Evolutionary conservation across 2,329 filamentous ascomycete species (phyloP), one percentile per base, ranked within the genome.

Genomic region (Fusarium coffeatum): DNA sequence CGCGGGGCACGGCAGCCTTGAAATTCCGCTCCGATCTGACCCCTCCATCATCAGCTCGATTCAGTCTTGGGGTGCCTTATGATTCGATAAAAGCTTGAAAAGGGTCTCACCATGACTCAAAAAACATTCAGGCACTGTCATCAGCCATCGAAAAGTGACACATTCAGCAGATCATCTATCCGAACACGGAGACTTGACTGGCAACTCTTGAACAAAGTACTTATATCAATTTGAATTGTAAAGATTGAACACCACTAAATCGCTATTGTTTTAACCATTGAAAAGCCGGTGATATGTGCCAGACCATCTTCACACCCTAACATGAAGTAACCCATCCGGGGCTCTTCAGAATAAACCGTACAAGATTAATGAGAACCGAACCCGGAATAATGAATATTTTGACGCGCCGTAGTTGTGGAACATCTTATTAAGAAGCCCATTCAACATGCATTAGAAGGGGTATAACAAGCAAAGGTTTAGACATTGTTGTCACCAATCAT

Each of bases 401-500:
- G 56, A 73, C 60, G 65, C 72, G 72, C 72, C 72, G 55, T 68
- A 50, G 64, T 70, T 70, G 70, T 42, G 43, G 62, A 43, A 47
- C 51, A 55, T 60, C 51, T 57, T 45, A 10, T 63, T 5, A 48
- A 55, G 61, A 55, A 48, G 55, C 53, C 61, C 55, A 54, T 46
- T 20, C 50, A 73, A 70, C 46, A 72, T 74, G 72, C 68, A 73
- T 73, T 67, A 62, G 55, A 47, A 57, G 37, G 59, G 55, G 37
- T 61, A 56, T 53, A 45, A 40, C 6, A 68, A 55, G 41, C 42
- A 43, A 37, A 50, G n/a, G 18, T 28, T 59, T 64, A 75, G 61
- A 75, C 73, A 27, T 75, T 75, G 40, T 75, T 56, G 16, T 75
- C 73, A 48, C 73, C 73, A n/a, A 56, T 50, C 48, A 58, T 58